Conservation (phyloP, 2,329 filamentous ascomycete species). For the Alternaria atra region DNA sequence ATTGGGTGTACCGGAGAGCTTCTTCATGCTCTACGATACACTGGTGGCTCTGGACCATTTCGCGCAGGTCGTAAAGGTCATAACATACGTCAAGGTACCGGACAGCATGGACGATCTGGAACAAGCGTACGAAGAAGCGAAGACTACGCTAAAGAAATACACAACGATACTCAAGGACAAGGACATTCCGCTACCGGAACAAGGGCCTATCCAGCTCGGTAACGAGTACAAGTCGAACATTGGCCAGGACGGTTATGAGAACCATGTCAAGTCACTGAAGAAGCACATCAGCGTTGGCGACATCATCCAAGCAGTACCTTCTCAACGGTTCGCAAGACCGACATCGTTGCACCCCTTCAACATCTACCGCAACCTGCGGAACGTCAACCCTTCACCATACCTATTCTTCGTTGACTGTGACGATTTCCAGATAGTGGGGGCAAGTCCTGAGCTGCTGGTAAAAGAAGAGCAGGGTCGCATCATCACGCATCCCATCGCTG, state of each 20-base stretch:
- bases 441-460: conserved; percentile 92
- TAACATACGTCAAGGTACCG: conserved; percentile 83
- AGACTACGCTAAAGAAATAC: conserved; percentile 69
- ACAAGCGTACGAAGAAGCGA: conserved; percentile 74
- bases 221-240: conserved; percentile 92
- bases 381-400: conserved; percentile 97
- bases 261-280: conserved; percentile 86
- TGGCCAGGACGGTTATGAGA: conserved; percentile 85
- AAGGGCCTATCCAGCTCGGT: conserved; percentile 75
- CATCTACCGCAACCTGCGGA: conserved; percentile 93
- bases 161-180: conserved; percentile 76
- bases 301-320: conserved; percentile 97
- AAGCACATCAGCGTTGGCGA: conserved; percentile 90
- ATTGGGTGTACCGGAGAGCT: conserved; percentile 85
- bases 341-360: conserved; percentile 96
- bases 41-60: conserved; percentile 95
- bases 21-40: conserved; percentile 98
- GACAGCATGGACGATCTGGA: conserved; percentile 64
- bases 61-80: conserved; percentile 89
- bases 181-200: conserved; percentile 79
- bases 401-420: conserved; percentile 94
- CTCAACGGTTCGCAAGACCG: conserved; percentile 88
- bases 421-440: conserved; percentile 94
- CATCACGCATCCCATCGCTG: conserved; percentile 96
- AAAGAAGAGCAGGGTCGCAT: conserved; percentile 87